A percentile compares a stretch with the other conserved stretches of the same genome.
Conservation (phyloP, 441 rosid species). For the Gossypium gossypioides region DNA sequence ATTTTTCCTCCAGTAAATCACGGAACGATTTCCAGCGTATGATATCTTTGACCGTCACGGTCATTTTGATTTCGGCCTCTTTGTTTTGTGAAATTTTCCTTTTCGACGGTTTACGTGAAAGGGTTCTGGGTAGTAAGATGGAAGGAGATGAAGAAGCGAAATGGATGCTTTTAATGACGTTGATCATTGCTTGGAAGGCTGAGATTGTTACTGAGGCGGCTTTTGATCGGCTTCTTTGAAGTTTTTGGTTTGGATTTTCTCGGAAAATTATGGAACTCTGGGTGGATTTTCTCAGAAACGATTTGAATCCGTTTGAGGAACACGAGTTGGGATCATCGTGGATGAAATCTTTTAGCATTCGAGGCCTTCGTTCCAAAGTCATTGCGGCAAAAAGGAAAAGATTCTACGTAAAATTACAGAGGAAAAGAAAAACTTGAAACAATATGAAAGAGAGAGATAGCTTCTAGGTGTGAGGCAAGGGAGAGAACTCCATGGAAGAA, state of each 20-base stretch:
- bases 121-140: conserved; percentile 35
- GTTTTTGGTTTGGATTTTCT: conserved; percentile 18
- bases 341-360: conserved; percentile 75
- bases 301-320: conserved; percentile 37
- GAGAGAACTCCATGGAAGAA: conserved; percentile 42
- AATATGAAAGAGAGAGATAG: conserved; percentile 41
- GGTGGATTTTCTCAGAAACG: conserved; percentile 25
- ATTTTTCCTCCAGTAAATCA: conserved; percentile 37
- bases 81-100: not conserved
- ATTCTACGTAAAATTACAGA: not conserved
- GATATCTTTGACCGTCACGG: conserved; percentile 61
- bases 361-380: conserved; percentile 32
- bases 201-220: conserved; percentile 26
- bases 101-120: conserved; percentile 36
- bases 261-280: conserved; percentile 20
- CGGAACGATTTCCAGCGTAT: conserved; percentile 74
- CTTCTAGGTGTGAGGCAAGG: conserved; percentile 22
- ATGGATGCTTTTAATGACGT: conserved; percentile 32
- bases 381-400: conserved; percentile 9
- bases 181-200: conserved; percentile 40
- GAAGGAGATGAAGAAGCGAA: conserved; percentile 24
- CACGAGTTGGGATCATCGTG: conserved; percentile 37
- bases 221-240: conserved; percentile 26
- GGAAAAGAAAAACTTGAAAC: not conserved
- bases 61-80: conserved; percentile 9